Conservation (phyloP, 179 eudicot genomes). For the Sideroxylon spinosum region DNA sequence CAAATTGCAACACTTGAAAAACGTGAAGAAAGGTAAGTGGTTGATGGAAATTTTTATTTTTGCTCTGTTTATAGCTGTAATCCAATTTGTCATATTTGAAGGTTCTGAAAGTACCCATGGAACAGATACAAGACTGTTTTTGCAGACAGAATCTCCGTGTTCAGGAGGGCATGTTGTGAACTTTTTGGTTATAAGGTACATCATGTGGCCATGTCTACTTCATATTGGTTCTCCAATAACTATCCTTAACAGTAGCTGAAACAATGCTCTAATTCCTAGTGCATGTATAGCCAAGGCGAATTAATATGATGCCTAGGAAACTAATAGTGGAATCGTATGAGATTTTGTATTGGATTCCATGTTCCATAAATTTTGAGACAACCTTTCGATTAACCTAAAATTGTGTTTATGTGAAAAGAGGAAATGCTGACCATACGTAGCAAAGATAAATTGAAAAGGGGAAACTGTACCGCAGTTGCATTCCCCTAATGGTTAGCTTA, state of each 20-base stretch:
- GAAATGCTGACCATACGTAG: neutral
- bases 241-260: neutral
- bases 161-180: conserved; percentile 98
- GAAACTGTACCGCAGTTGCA: neutral
- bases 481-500: neutral
- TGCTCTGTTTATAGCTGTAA: conserved; percentile 4
- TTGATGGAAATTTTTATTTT: conserved; percentile 4
- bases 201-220: neutral
- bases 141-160: conserved; percentile 95
- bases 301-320: neutral
- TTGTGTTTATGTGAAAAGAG: neutral
- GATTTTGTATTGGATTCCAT: neutral
- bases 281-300: too few relatives aligned
- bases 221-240: conserved; percentile 7
- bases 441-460: neutral
- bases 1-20: conserved; percentile 98
- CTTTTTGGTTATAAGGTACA: conserved; percentile 96
- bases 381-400: neutral
- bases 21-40: conserved; percentile 86
- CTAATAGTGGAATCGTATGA: neutral
- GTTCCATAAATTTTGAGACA: neutral
- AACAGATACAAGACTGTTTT: conserved; percentile 92
- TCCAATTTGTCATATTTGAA: conserved; percentile 6
- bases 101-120: conserved; percentile 23
- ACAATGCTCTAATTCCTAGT: neutral